A percentile compares a stretch with the other conserved stretches of the same genome.
Evolutionary conservation across 2,329 filamentous ascomycete genomes (phyloP).

Genomic region (Neopestalotiopsis sp.): DNA sequence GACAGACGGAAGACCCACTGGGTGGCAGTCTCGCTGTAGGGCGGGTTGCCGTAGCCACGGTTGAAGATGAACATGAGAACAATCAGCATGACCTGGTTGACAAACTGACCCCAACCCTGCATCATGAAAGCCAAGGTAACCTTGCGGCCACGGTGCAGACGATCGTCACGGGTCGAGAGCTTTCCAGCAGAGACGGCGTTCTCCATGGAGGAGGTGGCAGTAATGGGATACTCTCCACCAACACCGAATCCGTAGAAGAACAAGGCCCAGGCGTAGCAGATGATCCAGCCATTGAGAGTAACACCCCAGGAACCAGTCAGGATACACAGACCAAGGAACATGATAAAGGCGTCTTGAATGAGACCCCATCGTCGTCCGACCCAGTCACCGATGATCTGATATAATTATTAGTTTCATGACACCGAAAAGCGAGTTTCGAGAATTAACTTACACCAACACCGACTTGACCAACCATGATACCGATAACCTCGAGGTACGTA

Average conservation of each 20-base stretch:
- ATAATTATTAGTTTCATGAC: constrained; percentile 23
- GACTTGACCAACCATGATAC: constrained; percentile 94
- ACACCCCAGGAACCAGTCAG: constrained; percentile 89
- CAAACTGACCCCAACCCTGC: constrained; percentile 97
- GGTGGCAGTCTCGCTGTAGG: constrained; percentile 77
- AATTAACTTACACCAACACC: constrained; percentile 72
- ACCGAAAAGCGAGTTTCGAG: background rate
- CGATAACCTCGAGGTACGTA: constrained; percentile 89
- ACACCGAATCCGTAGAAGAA: constrained; percentile 84
- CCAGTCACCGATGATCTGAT: constrained; percentile 67
- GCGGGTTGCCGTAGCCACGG: constrained; percentile 74
- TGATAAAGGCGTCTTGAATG: constrained; percentile 92
- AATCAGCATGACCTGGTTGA: constrained; percentile 92
- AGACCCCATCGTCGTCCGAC: constrained; percentile 92
- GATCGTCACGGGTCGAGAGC: constrained; percentile 88
- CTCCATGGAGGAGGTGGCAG: constrained; percentile 93
- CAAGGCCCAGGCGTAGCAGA: constrained; percentile 93
- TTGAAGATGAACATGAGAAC: constrained; percentile 88
- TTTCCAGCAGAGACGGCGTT: constrained; percentile 85
- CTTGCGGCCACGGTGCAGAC: constrained; percentile 93
- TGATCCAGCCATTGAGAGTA: constrained; percentile 90
- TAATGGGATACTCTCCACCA: constrained; percentile 95
- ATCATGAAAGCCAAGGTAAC: constrained; percentile 96
- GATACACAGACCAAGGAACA: constrained; percentile 93
- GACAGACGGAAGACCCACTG: constrained; percentile 94